Percentiles rank a stretch among this genome's conserved stretches.
Evolutionary conservation across 2,329 filamentous ascomycete species (phyloP).

Genomic region (Ophiostoma ips): DNA sequence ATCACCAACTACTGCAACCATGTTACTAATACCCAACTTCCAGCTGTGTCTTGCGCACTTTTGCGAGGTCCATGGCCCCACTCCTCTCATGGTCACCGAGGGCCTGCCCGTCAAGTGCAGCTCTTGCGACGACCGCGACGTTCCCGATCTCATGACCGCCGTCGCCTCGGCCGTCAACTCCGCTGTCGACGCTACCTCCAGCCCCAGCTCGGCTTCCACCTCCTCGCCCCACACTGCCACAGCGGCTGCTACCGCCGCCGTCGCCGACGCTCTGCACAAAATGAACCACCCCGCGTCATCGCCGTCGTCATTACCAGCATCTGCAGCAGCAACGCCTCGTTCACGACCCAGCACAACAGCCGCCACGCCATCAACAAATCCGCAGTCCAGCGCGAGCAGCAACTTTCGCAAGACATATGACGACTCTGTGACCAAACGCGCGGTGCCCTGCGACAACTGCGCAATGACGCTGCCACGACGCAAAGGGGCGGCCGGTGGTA

Average conservation of each 20-base stretch:
- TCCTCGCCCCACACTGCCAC: conserved; percentile 21
- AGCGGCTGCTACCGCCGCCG: conserved; percentile 19
- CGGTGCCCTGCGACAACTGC: conserved; percentile 54
- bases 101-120: conserved; percentile 47
- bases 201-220: background rate
- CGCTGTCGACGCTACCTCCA: conserved; percentile 20
- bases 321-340: background rate
- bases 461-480: conserved; percentile 48
- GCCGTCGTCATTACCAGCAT: background rate
- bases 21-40: conserved; percentile 28
- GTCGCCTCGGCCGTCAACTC: conserved; percentile 12
- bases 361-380: conserved; percentile 1
- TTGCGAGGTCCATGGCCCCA: conserved; percentile 56
- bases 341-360: conserved; percentile 1
- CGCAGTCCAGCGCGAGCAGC: conserved; percentile 4
- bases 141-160: conserved; percentile 21
- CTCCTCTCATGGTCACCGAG: conserved; percentile 56
- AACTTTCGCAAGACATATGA: conserved; percentile 48
- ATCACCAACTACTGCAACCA: conserved; percentile 6
- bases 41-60: conserved; percentile 59
- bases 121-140: conserved; percentile 38
- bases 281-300: conserved; percentile 20
- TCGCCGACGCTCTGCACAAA: conserved; percentile 34
- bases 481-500: conserved; percentile 18
- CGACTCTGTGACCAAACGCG: conserved; percentile 48